phyloP scores from a whole-genome alignment of 257 asterid species.

The Capsicum rhomboideum region DNA sequence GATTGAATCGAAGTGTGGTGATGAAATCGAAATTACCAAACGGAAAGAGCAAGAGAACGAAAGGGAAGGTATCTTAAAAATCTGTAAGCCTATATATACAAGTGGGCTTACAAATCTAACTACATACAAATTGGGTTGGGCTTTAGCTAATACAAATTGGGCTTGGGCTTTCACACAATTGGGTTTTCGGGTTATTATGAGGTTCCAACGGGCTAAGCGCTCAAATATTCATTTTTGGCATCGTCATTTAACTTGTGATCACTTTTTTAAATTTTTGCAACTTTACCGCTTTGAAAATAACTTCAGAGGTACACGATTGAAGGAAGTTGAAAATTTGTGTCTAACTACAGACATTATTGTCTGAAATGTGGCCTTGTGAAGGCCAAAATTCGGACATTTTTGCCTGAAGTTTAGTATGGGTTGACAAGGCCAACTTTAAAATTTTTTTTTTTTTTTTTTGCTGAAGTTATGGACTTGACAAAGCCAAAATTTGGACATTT shows the following conservation, averaged over 20 bases:
- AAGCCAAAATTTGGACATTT: not conserved
- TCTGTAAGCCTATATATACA: not conserved
- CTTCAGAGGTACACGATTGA: not conserved
- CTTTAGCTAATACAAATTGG: not conserved
- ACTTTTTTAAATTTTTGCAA: not conserved
- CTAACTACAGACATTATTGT: not conserved
- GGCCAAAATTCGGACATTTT: too few species aligned
- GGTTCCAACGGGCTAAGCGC: not conserved
- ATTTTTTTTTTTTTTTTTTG: too few species aligned
- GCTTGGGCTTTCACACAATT: not conserved
- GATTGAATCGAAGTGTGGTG: too few species aligned
- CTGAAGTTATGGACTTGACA: not conserved
- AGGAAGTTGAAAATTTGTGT: rapidly evolving
- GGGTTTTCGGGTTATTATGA: not conserved
- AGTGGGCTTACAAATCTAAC: not conserved
- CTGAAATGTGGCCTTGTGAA: too few species aligned
- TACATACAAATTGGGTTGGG: too few species aligned
- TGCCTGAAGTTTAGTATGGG: too few species aligned
- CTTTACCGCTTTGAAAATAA: too few species aligned
- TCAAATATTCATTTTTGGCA: too few species aligned
- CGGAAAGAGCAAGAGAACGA: too few species aligned
- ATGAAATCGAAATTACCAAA: too few species aligned
- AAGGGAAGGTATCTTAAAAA: not conserved
- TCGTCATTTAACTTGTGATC: not conserved
- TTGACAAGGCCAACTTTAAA: too few species aligned